A percentile compares a stretch with the other conserved stretches of the same genome.
Conservation (phyloP, 176 grass and related monocot species). For the Microstegium vimineum region DNA sequence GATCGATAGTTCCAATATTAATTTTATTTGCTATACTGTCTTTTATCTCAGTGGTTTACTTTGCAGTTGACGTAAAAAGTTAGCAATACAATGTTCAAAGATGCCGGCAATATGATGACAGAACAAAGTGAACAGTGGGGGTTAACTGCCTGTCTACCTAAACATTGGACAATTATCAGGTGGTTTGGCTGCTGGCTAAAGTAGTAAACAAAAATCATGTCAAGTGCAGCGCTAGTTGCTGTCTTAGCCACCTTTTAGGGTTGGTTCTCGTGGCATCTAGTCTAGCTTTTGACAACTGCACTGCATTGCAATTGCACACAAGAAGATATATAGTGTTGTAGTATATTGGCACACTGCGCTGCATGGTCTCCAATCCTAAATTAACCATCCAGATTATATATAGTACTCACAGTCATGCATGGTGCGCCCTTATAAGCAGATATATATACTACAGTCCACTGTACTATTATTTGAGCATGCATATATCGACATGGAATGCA, state of each 20-base stretch:
- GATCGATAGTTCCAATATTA: not conserved
- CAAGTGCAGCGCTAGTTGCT: not conserved
- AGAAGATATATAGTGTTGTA: not conserved
- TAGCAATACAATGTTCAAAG: slow-evolving; percentile 22
- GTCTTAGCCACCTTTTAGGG: slow-evolving; percentile 33
- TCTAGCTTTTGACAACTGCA: slow-evolving; percentile 47
- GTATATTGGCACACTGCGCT: not conserved
- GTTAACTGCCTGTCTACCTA: slow-evolving; percentile 20
- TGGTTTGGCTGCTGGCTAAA: slow-evolving; percentile 31
- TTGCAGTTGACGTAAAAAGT: slow-evolving; percentile 12
- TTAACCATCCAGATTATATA: slow-evolving; percentile 2
- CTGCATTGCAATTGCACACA: not conserved
- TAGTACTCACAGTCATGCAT: not conserved
- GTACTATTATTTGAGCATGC: not conserved
- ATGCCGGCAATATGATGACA: slow-evolving; percentile 25
- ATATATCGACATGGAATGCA: not conserved
- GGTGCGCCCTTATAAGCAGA: not conserved
- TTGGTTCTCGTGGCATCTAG: slow-evolving; percentile 37
- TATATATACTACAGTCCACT: not conserved
- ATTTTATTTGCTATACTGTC: not conserved
- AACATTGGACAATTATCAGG: slow-evolving; percentile 34
- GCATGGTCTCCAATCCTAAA: not conserved
- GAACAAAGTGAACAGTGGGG: slow-evolving; percentile 1
- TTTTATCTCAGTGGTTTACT: not conserved
- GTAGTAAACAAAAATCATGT: slow-evolving; percentile 10